A percentile compares a stretch with the other conserved stretches of the same genome.
Conservation (phyloP, 2,329 filamentous ascomycete genomes). For the Cercospora janseana region DNA sequence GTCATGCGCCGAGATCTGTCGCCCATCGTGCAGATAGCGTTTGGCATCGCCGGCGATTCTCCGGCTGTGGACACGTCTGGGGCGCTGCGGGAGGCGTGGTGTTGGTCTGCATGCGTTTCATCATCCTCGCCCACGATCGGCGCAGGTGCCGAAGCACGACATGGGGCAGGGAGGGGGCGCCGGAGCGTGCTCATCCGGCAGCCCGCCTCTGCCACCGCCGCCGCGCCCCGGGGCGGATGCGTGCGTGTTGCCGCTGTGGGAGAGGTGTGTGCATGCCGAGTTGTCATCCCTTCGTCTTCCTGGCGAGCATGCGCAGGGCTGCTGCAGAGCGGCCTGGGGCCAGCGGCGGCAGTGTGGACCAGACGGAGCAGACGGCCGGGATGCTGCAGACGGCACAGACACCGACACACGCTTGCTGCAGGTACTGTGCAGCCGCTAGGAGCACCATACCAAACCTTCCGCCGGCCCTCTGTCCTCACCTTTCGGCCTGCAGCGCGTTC, state of each 20-base stretch:
- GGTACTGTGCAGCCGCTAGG: slow-evolving; percentile 20
- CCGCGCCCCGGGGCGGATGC: background rate
- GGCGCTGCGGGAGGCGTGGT: background rate
- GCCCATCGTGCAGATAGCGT: background rate
- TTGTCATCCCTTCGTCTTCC: background rate
- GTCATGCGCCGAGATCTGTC: slow-evolving; percentile 1
- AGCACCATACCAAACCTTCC: slow-evolving; percentile 12
- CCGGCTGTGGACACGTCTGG: slow-evolving; percentile 1
- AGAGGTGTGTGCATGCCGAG: background rate
- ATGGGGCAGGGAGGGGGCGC: too few relatives aligned
- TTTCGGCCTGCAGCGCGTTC: background rate
- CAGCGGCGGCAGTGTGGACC: slow-evolving; percentile 15
- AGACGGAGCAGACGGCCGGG: slow-evolving; percentile 25
- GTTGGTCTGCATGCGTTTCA: background rate
- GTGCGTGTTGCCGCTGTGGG: background rate
- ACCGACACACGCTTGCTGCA: slow-evolving; percentile 24
- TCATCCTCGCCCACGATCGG: background rate
- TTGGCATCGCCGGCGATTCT: background rate
- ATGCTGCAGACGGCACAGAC: slow-evolving; percentile 20
- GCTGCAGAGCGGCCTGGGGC: background rate
- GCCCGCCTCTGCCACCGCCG: background rate
- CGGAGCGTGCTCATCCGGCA: too few relatives aligned
- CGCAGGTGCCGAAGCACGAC: slow-evolving; percentile 1
- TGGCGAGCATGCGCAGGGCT: background rate
- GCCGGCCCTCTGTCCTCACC: slow-evolving; percentile 4